phyloP scores from a whole-genome alignment of 176 grass and related monocot genomes.

The Canna indica region DNA sequence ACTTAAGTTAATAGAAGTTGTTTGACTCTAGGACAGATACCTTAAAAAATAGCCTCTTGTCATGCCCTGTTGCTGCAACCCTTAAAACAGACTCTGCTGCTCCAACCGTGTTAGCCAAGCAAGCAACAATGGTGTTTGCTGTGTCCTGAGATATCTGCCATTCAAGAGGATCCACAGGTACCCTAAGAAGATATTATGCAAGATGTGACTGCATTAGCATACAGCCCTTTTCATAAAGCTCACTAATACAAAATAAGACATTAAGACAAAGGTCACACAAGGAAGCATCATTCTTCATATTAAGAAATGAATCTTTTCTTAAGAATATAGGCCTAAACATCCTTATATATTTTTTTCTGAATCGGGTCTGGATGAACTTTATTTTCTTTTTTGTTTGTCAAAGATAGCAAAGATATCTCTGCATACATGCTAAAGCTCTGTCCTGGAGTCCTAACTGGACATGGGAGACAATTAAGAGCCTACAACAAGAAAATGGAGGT shows the following conservation, averaged over 20 bases:
- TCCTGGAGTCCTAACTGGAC: too few relatives aligned
- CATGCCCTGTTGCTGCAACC: conserved; percentile 86
- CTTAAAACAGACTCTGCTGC: conserved; percentile 86
- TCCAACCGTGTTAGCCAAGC: conserved; percentile 83
- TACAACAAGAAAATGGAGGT: too few relatives aligned
- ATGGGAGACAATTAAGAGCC: too few relatives aligned
- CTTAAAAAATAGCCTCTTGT: conserved; percentile 85
- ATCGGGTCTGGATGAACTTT: neutral
- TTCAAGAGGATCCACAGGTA: conserved; percentile 92
- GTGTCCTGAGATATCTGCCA: conserved; percentile 95
- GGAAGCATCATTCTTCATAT: neutral
- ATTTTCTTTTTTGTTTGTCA: too few relatives aligned
- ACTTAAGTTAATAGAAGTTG: neutral
- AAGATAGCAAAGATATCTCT: too few relatives aligned
- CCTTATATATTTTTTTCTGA: neutral
- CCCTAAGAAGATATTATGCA: conserved; percentile 32
- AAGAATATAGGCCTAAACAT: neutral
- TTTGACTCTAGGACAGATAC: conserved; percentile 19
- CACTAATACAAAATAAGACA: too few relatives aligned
- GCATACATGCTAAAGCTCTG: too few relatives aligned
- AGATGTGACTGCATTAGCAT: neutral
- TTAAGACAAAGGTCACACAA: neutral
- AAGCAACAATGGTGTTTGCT: conserved; percentile 83
- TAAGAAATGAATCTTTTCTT: neutral
- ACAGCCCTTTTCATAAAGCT: too few relatives aligned